These are phyloP conservation scores for Cokeromyces recurvatus DNA, from an alignment of 371 early-diverging fungal genomes.

Conservation along the genomic window DNA sequence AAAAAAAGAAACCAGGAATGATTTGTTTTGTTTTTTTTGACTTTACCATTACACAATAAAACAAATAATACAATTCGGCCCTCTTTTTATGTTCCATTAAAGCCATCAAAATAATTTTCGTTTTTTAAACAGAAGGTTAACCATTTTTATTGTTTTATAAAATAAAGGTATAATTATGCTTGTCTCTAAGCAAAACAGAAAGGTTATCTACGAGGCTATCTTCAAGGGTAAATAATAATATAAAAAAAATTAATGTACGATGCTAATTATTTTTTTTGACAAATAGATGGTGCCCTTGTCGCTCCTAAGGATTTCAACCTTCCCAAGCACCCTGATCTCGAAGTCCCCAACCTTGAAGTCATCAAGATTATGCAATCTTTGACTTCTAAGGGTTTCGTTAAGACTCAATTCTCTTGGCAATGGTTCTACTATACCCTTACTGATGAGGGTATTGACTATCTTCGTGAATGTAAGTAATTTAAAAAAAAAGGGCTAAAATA, in stretches of 20 bases:
- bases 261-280: neutral
- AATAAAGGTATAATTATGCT: conserved; percentile 75
- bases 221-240: conserved; percentile 62
- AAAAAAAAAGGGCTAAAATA: neutral
- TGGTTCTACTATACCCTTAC: conserved; percentile 98
- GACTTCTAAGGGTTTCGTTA: conserved; percentile 91
- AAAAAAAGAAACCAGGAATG: too few relatives aligned
- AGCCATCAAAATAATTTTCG: too few relatives aligned
- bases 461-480: conserved; percentile 69
- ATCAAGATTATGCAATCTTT: conserved; percentile 98
- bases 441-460: conserved; percentile 95
- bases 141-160: too few relatives aligned
- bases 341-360: conserved; percentile 97
- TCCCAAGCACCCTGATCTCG: conserved; percentile 89
- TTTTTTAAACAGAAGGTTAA: too few relatives aligned
- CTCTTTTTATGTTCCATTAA: too few relatives aligned
- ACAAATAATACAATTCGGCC: too few relatives aligned
- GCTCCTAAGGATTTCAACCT: conserved; percentile 97
- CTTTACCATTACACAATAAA: too few relatives aligned
- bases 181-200: conserved; percentile 92
- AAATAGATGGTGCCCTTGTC: conserved; percentile 92
- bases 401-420: conserved; percentile 98
- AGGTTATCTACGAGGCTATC: conserved; percentile 88
- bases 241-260: neutral
- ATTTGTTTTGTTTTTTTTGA: too few relatives aligned